Conservation (phyloP, 208 protist genomes). For the Leishmania gerbilli region DNA sequence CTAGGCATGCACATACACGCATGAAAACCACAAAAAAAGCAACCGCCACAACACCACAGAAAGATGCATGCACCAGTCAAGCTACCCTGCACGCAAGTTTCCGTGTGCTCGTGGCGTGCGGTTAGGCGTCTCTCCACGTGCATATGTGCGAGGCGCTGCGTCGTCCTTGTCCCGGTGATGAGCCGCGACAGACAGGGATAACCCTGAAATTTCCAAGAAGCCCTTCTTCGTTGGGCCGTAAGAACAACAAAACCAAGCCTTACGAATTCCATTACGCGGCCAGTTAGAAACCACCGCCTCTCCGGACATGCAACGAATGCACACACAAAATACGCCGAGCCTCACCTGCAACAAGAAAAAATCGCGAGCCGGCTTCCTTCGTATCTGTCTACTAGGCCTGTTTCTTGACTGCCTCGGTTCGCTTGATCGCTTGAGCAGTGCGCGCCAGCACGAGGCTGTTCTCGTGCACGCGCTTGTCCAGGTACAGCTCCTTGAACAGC, state of each 20-base stretch:
- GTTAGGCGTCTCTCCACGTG: too few relatives aligned
- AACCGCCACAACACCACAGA: too few relatives aligned
- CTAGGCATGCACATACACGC: background rate
- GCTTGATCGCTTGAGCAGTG: conserved; percentile 37
- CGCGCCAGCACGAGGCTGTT: conserved; percentile 25
- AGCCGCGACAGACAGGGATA: too few relatives aligned
- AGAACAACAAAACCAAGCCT: too few relatives aligned
- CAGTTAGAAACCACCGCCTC: background rate
- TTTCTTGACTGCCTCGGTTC: conserved; percentile 75
- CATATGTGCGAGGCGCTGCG: too few relatives aligned
- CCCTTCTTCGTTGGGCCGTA: too few relatives aligned
- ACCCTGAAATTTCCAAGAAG: too few relatives aligned
- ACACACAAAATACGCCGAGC: background rate
- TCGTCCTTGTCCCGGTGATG: too few relatives aligned
- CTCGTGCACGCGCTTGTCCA: conserved; percentile 30
- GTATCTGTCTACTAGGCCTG: conserved; percentile 56
- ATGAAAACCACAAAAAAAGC: too few relatives aligned
- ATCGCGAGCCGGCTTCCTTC: conserved; percentile 61
- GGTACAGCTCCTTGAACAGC: conserved; percentile 61
- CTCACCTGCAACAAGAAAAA: background rate
- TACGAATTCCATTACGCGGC: background rate
- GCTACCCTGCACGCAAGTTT: too few relatives aligned
- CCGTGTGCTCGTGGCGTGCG: too few relatives aligned
- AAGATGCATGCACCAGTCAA: too few relatives aligned
- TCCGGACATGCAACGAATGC: background rate